Evolutionary conservation across 2,329 filamentous ascomycete genomes (phyloP).

Genomic region (Cladosporium sp.): DNA sequence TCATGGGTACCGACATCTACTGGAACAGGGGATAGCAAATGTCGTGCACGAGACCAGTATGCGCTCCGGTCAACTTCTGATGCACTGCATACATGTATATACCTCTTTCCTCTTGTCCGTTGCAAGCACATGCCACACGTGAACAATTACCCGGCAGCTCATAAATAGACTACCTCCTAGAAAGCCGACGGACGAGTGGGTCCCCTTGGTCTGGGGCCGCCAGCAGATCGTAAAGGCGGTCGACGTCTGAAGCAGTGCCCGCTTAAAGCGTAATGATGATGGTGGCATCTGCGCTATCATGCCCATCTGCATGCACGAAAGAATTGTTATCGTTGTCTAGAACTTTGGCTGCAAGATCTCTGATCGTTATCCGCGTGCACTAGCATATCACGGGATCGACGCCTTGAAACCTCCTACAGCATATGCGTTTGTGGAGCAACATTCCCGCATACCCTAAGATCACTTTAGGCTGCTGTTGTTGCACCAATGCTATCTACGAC

Average conservation of each 20-base stretch:
- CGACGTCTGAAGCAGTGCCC: neutral
- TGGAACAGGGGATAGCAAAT: too few relatives aligned
- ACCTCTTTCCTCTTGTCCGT: neutral
- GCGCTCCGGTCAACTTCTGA: too few relatives aligned
- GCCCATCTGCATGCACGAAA: neutral
- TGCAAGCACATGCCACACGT: neutral
- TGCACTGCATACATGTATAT: neutral
- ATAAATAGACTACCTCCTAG: too few relatives aligned
- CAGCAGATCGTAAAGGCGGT: neutral
- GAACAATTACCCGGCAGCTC: neutral
- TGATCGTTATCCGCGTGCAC: too few relatives aligned
- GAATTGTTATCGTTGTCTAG: neutral
- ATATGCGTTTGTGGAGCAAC: neutral
- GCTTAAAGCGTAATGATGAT: slow-evolving; percentile 6
- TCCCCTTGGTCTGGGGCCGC: neutral
- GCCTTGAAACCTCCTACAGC: too few relatives aligned
- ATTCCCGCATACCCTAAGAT: neutral
- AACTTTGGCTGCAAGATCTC: neutral
- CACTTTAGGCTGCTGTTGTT: neutral
- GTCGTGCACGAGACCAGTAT: too few relatives aligned
- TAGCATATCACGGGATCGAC: too few relatives aligned
- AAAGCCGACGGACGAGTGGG: neutral
- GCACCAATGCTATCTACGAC: too few relatives aligned
- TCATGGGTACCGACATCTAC: neutral
- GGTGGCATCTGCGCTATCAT: neutral